phyloP scores from a whole-genome alignment of 495 filamentous ascomycete species.

The Barbatosphaeria neglecta region DNA sequence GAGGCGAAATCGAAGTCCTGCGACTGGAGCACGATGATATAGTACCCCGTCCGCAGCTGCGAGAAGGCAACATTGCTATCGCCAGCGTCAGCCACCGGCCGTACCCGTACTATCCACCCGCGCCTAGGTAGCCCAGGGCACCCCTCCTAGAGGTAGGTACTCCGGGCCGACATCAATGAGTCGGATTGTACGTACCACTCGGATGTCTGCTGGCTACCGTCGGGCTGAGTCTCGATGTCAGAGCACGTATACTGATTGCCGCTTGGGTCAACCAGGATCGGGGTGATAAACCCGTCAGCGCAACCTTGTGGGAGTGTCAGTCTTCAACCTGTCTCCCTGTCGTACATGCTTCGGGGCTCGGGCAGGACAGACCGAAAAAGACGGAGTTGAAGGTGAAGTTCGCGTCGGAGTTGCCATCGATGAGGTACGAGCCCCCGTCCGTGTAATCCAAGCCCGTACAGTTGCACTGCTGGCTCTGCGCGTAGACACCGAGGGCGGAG shows the following conservation, averaged over 20 bases:
- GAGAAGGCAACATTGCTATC: constrained; percentile 11
- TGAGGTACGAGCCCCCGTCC: constrained; percentile 19
- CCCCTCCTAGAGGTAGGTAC: no score
- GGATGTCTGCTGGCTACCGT: constrained; percentile 11
- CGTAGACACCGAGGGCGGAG: neutral
- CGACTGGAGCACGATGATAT: constrained; percentile 13
- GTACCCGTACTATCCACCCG: neutral
- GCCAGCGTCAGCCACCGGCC: neutral
- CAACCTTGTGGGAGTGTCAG: constrained; percentile 9
- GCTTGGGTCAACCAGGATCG: constrained; percentile 17
- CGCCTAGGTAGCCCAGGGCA: neutral
- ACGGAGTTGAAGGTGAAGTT: constrained; percentile 18
- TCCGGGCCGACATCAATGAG: no score
- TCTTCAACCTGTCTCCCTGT: no score
- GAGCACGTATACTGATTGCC: constrained; percentile 15
- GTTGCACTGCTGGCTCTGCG: constrained; percentile 5
- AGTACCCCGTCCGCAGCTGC: constrained; percentile 10
- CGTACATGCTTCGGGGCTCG: no score
- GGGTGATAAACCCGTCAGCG: constrained; percentile 12
- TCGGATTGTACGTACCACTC: constrained; percentile 15
- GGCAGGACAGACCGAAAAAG: constrained; percentile 9
- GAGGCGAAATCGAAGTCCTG: constrained; percentile 11
- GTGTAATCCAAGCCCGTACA: constrained; percentile 18
- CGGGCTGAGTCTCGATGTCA: constrained; percentile 10
- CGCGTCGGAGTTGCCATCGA: constrained; percentile 11